Evolutionary conservation across 2,329 filamentous ascomycete genomes (phyloP).

Genomic region (Fusarium equiseti): DNA sequence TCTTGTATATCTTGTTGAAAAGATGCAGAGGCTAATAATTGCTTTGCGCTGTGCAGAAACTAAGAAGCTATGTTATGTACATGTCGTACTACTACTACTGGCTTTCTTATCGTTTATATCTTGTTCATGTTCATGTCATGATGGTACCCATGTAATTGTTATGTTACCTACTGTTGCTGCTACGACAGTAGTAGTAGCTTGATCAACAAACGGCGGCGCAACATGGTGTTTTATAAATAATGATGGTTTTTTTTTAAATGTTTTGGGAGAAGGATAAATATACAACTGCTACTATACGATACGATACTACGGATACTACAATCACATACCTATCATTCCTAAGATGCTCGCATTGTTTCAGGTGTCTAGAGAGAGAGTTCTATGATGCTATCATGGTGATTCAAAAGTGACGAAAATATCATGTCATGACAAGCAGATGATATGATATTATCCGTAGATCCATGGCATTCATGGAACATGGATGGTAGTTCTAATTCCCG

Average conservation of each 20-base stretch:
- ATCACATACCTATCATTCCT: constrained; percentile 4
- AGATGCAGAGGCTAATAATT: constrained; percentile 46
- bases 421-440: not conserved
- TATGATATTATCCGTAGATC: not conserved
- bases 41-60: constrained; percentile 38
- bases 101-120: not conserved
- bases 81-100: not conserved
- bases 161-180: constrained; percentile 14
- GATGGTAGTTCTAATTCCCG: constrained; percentile 1
- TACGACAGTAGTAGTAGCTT: constrained; percentile 1
- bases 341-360: not conserved
- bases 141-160: constrained; percentile 41
- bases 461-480: not conserved
- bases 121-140: constrained; percentile 24
- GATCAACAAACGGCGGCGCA: constrained; percentile 30
- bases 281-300: constrained; percentile 1
- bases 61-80: constrained; percentile 14
- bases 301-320: not conserved
- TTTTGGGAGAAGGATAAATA: constrained; percentile 30
- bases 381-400: not conserved
- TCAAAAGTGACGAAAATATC: constrained; percentile 16
- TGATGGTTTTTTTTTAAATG: constrained; percentile 10
- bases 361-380: not conserved
- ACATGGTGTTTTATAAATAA: constrained; percentile 32
- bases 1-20: constrained; percentile 7